These are phyloP conservation scores for Platanthera guangdongensis DNA, from an alignment of 106 monocot genomes.

Conservation along the genomic window DNA sequence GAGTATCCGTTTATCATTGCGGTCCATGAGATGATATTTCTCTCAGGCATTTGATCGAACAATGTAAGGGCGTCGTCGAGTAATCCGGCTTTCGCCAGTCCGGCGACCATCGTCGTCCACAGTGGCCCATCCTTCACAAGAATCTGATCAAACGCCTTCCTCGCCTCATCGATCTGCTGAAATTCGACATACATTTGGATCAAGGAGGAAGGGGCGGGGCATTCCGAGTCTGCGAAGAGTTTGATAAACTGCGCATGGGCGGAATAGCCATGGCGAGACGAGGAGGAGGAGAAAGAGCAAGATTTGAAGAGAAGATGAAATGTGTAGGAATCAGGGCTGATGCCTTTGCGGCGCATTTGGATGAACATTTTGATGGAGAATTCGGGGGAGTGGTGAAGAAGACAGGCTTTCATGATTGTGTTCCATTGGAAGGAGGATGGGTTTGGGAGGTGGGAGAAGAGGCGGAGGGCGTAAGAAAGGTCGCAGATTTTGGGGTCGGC, in stretches of 20 bases:
- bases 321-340: constrained; percentile 31
- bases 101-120: constrained; percentile 57
- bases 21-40: constrained; percentile 69
- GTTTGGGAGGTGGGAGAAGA: constrained; percentile 30
- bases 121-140: constrained; percentile 25
- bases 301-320: constrained; percentile 55
- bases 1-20: constrained; percentile 51
- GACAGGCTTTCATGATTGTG: constrained; percentile 35
- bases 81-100: constrained; percentile 30
- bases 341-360: constrained; percentile 28
- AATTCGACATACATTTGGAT: constrained; percentile 60
- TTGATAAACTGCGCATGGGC: constrained; percentile 37
- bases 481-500: constrained; percentile 12
- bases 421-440: constrained; percentile 46
- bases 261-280: constrained; percentile 11
- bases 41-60: constrained; percentile 56
- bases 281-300: constrained; percentile 7
- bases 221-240: constrained; percentile 14
- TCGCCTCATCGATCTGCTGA: constrained; percentile 20
- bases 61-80: constrained; percentile 34
- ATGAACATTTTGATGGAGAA: constrained; percentile 25
- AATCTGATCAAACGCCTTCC: constrained; percentile 32
- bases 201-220: constrained; percentile 25
- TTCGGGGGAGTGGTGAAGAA: background rate
- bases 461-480: constrained; percentile 20